These are phyloP conservation scores for Dendryphion nanum DNA, from an alignment of 2,329 filamentous ascomycete genomes.

Conservation along the genomic window DNA sequence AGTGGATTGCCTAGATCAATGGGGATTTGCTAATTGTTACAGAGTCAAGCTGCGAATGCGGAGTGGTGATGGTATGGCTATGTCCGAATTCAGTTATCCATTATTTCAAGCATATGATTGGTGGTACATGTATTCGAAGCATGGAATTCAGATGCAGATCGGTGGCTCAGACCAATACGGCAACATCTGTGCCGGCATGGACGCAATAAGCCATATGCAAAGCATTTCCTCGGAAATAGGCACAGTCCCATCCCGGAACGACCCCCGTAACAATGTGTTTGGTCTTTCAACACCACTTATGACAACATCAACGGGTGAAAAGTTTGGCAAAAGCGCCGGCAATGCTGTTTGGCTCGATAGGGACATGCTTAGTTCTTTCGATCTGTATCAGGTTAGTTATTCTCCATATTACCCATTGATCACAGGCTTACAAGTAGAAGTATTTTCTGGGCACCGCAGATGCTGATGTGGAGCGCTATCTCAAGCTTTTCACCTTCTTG, in stretches of 20 bases:
- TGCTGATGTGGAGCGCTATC: conserved; percentile 73
- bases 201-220: conserved; percentile 76
- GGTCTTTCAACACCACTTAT: conserved; percentile 90
- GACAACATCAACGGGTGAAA: conserved; percentile 79
- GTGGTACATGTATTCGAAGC: conserved; percentile 77
- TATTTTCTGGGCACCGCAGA: conserved; percentile 86
- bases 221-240: conserved; percentile 18
- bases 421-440: conserved; percentile 38
- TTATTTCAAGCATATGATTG: conserved; percentile 95
- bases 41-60: conserved; percentile 79
- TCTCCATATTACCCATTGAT: not conserved
- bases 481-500: conserved; percentile 90
- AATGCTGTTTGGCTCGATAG: conserved; percentile 92
- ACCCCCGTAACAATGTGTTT: conserved; percentile 55
- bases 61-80: conserved; percentile 89
- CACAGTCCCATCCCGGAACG: conserved; percentile 27
- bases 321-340: conserved; percentile 92
- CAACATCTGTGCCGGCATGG: conserved; percentile 89
- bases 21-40: conserved; percentile 13
- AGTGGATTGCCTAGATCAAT: not conserved
- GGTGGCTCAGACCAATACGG: conserved; percentile 95
- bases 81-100: conserved; percentile 90
- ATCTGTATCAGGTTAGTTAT: conserved; percentile 68
- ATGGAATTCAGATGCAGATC: conserved; percentile 77
- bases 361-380: conserved; percentile 76